Evolutionary conservation across 176 grass and related monocot genomes (phyloP).

Genomic region (Hyparrhenia diplandra): DNA sequence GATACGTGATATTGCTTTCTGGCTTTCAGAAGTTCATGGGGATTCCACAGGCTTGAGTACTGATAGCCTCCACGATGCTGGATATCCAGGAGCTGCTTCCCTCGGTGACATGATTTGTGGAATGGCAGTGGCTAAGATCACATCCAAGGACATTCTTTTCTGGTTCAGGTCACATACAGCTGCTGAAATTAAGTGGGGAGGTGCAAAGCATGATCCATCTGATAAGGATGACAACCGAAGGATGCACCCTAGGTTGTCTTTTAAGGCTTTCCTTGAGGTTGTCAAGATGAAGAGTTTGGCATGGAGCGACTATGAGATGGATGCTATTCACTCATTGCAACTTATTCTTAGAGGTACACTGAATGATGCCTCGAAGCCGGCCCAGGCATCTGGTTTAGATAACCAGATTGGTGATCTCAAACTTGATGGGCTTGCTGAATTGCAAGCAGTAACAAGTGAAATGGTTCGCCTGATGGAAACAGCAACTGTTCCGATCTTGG

Average conservation of each 20-base stretch:
- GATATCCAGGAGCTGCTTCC: conserved; percentile 68
- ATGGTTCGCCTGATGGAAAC: conserved; percentile 97
- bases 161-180: conserved; percentile 93
- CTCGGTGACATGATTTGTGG: conserved; percentile 79
- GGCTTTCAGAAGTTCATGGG: conserved; percentile 73
- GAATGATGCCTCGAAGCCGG: conserved; percentile 25
- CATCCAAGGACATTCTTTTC: conserved; percentile 78
- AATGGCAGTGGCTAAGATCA: conserved; percentile 88
- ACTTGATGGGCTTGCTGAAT: conserved; percentile 73
- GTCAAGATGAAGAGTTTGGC: conserved; percentile 85
- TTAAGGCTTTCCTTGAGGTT: conserved; percentile 90
- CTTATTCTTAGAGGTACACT: conserved; percentile 80
- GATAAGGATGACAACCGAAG: conserved; percentile 72
- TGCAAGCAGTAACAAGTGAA: conserved; percentile 91
- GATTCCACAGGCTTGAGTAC: conserved; percentile 97
- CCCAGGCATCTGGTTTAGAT: conserved; percentile 39
- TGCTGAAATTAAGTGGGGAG: conserved; percentile 85
- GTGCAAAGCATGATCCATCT: conserved; percentile 76
- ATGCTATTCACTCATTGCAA: conserved; percentile 94
- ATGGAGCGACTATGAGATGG: conserved; percentile 93
- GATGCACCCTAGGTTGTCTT: conserved; percentile 93
- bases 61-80: conserved; percentile 86
- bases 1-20: conserved; percentile 69
- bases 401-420: conserved; percentile 67
- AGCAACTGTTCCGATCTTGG: conserved; percentile 85